Base-by-base conservation (phyloP, 2,329 filamentous ascomycete genomes). In the Pseudocercospora cruenta region DNA sequence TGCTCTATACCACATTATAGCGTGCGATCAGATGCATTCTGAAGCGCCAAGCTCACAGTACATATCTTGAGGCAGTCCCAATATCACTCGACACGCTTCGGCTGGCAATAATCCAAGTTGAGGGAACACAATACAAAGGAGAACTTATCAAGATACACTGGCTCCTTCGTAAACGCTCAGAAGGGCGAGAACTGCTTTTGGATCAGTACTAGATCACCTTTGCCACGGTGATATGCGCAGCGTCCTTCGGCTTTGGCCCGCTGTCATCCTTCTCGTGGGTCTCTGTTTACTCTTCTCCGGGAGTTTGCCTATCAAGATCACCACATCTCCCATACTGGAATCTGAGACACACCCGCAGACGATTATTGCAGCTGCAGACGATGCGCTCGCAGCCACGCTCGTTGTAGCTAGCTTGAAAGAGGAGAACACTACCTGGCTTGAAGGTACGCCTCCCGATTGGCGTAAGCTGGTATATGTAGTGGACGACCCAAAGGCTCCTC, bases 391-490 rank as follows among this genome's bases (percentile, higher is more conserved):
- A 28, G 26, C 21, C 2, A 55, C 51, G 16, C 51, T 55, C 2
- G 51, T 55, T 16, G 51, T 55, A 9, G 51, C 51, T 21, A 55
- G 51, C 9, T 19, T 31, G 14, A 55, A 55, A 31, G 4, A 55
- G 2, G 51, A 55, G 51, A 55, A 81, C 53, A 75, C 78, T n/a
- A 76, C 74, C n/a, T 82, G 80, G 80, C 74, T 82, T 21, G 66
- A 73, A 4, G 68, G 73, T 43, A 74, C 76, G 53, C 80, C 81
- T 39, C 73, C 79, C 0, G 60, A 76, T 8, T 82, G 78, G 77
- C 72, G 78, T 62, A 77, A 79, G 68, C 72, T 76, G 39, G 78
- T 83, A 19, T 84, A 83, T 70, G 73, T 76, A 4, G 81, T 82
- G 1, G 80, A 84, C 64, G 77, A 80, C 64, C 67, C 70, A 0